Conservation (phyloP, 345 rosid genomes). For the Eucalyptus shirleyi region DNA sequence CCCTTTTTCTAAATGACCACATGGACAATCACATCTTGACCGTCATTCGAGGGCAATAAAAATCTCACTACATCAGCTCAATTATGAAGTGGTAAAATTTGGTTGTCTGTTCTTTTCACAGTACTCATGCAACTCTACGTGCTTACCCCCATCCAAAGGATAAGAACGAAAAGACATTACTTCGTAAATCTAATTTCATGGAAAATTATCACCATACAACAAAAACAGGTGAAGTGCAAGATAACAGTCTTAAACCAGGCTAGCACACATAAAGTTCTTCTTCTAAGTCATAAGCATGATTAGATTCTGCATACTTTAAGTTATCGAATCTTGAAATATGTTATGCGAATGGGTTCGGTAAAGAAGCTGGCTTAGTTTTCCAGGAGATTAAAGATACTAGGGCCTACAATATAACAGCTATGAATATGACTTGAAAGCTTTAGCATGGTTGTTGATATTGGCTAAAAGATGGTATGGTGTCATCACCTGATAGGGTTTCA, state of each 20-base stretch:
- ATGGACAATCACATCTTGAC: background rate
- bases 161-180: background rate
- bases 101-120: background rate
- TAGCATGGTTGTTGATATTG: background rate
- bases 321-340: background rate
- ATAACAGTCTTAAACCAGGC: background rate
- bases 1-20: background rate
- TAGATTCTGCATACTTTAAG: background rate
- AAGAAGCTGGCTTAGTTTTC: background rate
- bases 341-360: background rate
- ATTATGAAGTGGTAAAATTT: background rate
- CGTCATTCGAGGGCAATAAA: background rate
- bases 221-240: background rate
- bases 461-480: background rate
- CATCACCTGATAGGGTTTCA: background rate
- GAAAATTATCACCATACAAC: background rate
- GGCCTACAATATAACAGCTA: background rate
- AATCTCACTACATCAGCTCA: background rate
- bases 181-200: background rate
- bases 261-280: background rate
- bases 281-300: background rate
- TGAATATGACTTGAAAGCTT: background rate
- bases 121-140: background rate
- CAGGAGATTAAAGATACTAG: background rate
- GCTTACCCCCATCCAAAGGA: background rate